These are phyloP conservation scores for Apiospora malaysiana DNA, from an alignment of 2,329 filamentous ascomycete species.

Conservation along the genomic window DNA sequence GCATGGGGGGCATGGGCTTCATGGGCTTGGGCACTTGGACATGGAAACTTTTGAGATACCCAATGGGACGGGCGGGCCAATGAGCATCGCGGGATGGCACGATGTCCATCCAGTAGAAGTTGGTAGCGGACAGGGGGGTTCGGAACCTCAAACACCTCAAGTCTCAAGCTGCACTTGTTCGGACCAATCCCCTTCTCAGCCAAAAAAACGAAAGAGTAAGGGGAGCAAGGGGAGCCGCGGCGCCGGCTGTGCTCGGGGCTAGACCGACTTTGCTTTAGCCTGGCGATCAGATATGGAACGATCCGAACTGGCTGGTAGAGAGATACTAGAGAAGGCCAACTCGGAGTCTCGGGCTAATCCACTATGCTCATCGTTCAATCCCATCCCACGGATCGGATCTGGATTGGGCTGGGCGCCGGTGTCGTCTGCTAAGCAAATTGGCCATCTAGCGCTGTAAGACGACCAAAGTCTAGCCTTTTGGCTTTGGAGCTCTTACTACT, in stretches of 20 bases:
- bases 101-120: neutral
- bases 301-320: neutral
- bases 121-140: neutral
- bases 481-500: neutral
- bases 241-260: constrained; percentile 13
- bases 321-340: neutral
- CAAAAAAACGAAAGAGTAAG: neutral
- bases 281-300: constrained; percentile 16
- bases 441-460: neutral
- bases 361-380: neutral
- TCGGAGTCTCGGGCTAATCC: neutral
- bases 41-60: neutral
- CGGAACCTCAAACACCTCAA: constrained; percentile 23
- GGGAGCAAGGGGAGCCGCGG: neutral
- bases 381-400: neutral
- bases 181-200: neutral
- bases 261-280: constrained; percentile 1
- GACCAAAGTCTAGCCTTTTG: neutral
- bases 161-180: constrained; percentile 23
- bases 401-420: neutral
- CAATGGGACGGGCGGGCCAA: neutral
- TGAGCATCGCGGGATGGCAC: neutral
- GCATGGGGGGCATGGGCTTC: neutral
- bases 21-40: neutral
- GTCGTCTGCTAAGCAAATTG: neutral